Evolutionary conservation across 306 rosid species (phyloP), one percentile per base, ranked within the genome.

Genomic region (Cucumis melo): DNA sequence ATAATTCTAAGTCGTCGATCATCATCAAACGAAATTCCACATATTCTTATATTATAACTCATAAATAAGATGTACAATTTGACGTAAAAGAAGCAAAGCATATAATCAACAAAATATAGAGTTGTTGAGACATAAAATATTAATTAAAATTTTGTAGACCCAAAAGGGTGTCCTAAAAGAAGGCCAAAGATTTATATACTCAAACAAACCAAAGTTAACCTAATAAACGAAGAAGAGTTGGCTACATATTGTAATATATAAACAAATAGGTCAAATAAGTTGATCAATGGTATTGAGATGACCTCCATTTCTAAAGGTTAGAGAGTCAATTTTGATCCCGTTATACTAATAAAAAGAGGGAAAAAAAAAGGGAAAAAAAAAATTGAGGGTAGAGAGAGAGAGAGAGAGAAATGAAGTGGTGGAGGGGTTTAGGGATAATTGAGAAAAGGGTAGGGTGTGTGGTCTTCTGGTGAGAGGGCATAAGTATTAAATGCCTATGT

Each of bases 401-500:
- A 15, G 20, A 71, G 3, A 44, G 7, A 16, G 16, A 20, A 12
- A 24, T 12, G 54, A 41, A 23, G 23, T 71, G 39, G 10, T 10
- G 36, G 56, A 46, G 60, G 15, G 11, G 41, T 23, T 8, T 9
- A 19, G 29, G 55, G 48, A 53, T 66, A 66, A 66, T 66, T 66
- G 77, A 73, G 77, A 24, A 15, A 51, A 73, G 77, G 39, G 57
- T 71, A 71, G 75, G 58, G 74, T 32, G 56, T 44, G 19, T 72
- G 76, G 76, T 72, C 76, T 72, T 72, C 20, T 72, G 76, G 76
- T 72, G 76, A 50, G 76, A 72, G 76, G 60, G 76, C 76, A 72
- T 2, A 72, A 27, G 23, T 21, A 36, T 46, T 72, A 72, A 72
- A 50, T 72, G 55, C 59, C 44, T 44, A 44, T 72, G 76, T 70